Evolutionary conservation across 164 flowering plant genomes (phyloP), one percentile per base, ranked within the genome.

Genomic region (Buxus sempervirens): DNA sequence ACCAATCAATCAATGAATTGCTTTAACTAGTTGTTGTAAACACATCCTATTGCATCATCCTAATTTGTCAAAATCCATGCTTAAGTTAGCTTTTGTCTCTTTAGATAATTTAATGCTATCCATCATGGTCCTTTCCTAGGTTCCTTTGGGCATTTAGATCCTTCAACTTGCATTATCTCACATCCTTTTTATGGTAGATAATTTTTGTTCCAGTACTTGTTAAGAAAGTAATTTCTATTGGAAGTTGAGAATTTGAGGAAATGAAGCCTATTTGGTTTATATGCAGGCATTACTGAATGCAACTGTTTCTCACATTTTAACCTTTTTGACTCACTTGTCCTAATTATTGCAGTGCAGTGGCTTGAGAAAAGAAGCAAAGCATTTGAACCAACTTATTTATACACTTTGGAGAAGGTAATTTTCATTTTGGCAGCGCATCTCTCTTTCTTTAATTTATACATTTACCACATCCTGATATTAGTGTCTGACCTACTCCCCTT

Each of bases 331-430:
- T 62, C 16, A 51, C n/a, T 54, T 58, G 28, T 65, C 60, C 54
- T 54, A 18, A 64, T 54, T 71, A 7, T 75, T 70, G 62, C 90
- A 91, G 98, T 88, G 80, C 84, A 87, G 67, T 90, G 95, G 93
- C 91, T 94, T 72, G 97, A 88, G 68, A 77, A 76, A 53, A 85
- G 85, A 75, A 87, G 88, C 76, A 87, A 78, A 65, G 78, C 84
- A 38, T 94, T 87, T 83, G 98, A 94, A 76, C 96, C 97, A 58
- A 84, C 93, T 42, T 94, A 94, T 75, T 72, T 91, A n/a, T 94
- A 91, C 75, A 90, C 97, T 9, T 84, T 82, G 81, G 98, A 94
- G 77, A 94, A 94, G 91, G 98, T 88, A 73, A 21, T 60, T 65
- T 66, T 62, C 24, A 23, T 6, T 51, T 42, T 48, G 19, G n/a